Evolutionary conservation across 2,329 filamentous ascomycete species (phyloP), one percentile per base, ranked within the genome.

Genomic region (Fusarium neocosmosporiellum): DNA sequence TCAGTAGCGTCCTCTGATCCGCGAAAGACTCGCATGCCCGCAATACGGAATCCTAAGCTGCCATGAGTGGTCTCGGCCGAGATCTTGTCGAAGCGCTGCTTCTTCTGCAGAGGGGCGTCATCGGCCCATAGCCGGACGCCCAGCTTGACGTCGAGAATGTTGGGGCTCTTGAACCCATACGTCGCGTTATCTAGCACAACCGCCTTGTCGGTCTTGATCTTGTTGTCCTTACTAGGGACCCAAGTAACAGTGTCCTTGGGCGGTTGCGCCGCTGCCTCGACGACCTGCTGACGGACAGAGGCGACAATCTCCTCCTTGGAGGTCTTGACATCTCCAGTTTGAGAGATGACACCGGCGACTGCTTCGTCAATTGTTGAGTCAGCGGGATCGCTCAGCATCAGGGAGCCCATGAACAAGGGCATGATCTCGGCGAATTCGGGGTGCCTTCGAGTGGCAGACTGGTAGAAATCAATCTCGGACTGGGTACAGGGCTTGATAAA

Each of bases 401-500:
- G 86, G 3, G 91, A 93, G 67, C 96, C 96, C 83, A 97, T 90
- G 83, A 91, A 98, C 7, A 90, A 88, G 53, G 96, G 96, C 87
- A 98, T 96, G 77, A 96, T 89, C 27, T 91, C 89, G 59, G 91
- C 89, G 77, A 98, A 94, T 2, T 92, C 90, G 33, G 91, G 89
- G 79, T 97, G 92, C 24, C 87, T 83, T 36, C 88, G 83, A 59
- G 83, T 81, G 31, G 91, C 91, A 41, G 90, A 89, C 80, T 98
- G 90, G 86, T 99, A 99, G 82, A 99, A 99, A 50, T 91, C 88
- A 77, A 98, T 90, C 84, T 99, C 96, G 72, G 91, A 88, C 71
- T 90, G 84, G 0, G 94, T 97, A 82, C 96, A 98, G 20, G 96
- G 96, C 83, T 99, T 99, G 80, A 98, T 94, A 80, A 99, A 93